Conservation (phyloP, 2,329 filamentous ascomycete species). For the Penicillium sp. region DNA sequence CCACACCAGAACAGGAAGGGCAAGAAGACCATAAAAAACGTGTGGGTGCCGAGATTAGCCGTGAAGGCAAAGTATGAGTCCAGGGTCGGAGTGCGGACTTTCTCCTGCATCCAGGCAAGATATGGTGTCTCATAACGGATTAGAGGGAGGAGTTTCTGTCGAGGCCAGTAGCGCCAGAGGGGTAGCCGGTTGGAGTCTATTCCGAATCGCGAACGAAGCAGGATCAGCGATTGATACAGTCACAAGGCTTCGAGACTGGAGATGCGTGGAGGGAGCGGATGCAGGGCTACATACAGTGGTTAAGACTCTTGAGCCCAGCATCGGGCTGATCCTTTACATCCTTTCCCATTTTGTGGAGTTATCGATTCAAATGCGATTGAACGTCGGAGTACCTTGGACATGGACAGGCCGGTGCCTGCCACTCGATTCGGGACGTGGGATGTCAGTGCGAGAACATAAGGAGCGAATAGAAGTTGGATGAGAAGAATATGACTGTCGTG, state of each 20-base stretch:
- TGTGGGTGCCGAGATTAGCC: constrained; percentile 94
- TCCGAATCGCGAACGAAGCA: constrained; percentile 1
- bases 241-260: neutral
- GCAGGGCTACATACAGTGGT: constrained; percentile 58
- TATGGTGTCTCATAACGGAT: constrained; percentile 94
- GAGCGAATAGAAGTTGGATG: constrained; percentile 21
- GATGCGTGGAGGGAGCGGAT: neutral
- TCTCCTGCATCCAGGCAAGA: constrained; percentile 78
- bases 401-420: constrained; percentile 21
- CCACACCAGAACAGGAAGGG: constrained; percentile 97
- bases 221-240: constrained; percentile 12
- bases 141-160: constrained; percentile 76
- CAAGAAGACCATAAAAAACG: constrained; percentile 95
- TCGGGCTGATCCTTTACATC: constrained; percentile 38
- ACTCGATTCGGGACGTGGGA: constrained; percentile 7
- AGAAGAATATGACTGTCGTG: neutral
- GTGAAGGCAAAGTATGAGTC: constrained; percentile 97
- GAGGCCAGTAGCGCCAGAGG: constrained; percentile 79
- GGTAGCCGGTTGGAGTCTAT: constrained; percentile 79
- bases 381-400: constrained; percentile 21
- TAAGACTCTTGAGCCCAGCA: constrained; percentile 72
- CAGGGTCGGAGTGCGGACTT: constrained; percentile 72
- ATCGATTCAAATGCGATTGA: constrained; percentile 18
- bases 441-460: constrained; percentile 20
- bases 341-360: constrained; percentile 37